Evolutionary conservation across 495 filamentous ascomycete species (phyloP).

Genomic region (Symbiotaphrina buchneri): DNA sequence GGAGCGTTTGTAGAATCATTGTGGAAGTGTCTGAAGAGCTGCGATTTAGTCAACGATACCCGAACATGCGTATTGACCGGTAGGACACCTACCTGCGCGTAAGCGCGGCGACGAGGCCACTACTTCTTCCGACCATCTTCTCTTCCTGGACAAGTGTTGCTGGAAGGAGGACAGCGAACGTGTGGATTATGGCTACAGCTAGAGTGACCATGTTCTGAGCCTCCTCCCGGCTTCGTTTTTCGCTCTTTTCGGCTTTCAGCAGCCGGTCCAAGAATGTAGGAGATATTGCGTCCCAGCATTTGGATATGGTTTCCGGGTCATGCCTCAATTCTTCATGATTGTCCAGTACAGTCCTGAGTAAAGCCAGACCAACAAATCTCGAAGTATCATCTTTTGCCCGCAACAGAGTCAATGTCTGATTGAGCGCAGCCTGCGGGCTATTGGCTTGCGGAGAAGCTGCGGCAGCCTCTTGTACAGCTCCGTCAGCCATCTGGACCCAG

Average conservation of each 20-base stretch:
- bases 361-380: slow-evolving; percentile 39
- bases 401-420: slow-evolving; percentile 21
- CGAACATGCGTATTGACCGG: neutral
- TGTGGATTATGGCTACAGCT: slow-evolving; percentile 33
- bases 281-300: slow-evolving; percentile 29
- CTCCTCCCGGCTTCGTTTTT: slow-evolving; percentile 11
- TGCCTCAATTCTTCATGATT: slow-evolving; percentile 19
- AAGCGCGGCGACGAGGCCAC: slow-evolving; percentile 22
- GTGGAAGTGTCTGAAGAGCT: slow-evolving; percentile 26
- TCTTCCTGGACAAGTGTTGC: slow-evolving; percentile 16
- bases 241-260: slow-evolving; percentile 22
- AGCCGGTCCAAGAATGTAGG: slow-evolving; percentile 35
- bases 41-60: neutral
- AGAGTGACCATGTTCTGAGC: slow-evolving; percentile 35
- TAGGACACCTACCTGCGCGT: slow-evolving; percentile 20
- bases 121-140: slow-evolving; percentile 23
- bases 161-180: slow-evolving; percentile 29
- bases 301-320: slow-evolving; percentile 11
- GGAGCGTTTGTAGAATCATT: slow-evolving; percentile 28
- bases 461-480: too few relatives aligned
- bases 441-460: too few relatives aligned
- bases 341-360: slow-evolving; percentile 35
- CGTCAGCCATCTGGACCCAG: too few relatives aligned
- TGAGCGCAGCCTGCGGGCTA: too few relatives aligned
- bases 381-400: slow-evolving; percentile 35